Conservation (phyloP, 495 filamentous ascomycete genomes). For the Xylaria grammica region DNA sequence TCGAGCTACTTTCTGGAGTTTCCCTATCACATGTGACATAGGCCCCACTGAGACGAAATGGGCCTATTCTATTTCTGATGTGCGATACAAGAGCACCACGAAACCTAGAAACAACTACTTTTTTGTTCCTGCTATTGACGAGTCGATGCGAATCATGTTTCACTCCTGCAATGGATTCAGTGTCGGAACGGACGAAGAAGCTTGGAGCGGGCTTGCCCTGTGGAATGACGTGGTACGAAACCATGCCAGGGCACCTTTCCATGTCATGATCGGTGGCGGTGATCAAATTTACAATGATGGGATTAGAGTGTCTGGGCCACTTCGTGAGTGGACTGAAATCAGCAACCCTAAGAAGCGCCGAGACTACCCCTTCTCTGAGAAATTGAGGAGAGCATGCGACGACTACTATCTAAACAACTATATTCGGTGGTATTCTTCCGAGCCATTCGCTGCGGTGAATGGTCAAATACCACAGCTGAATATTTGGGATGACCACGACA, state of each 20-base stretch:
- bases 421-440: constrained; percentile 80
- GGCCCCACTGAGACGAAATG: constrained; percentile 59
- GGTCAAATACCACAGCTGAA: constrained; percentile 90
- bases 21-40: constrained; percentile 66
- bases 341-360: constrained; percentile 80
- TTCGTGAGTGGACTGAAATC: constrained; percentile 81
- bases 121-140: constrained; percentile 73
- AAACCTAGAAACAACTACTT: constrained; percentile 63
- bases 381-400: constrained; percentile 77
- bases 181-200: constrained; percentile 86
- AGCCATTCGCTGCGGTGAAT: constrained; percentile 84
- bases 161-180: constrained; percentile 97
- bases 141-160: constrained; percentile 96
- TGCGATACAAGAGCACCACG: constrained; percentile 50
- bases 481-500: constrained; percentile 94
- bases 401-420: constrained; percentile 92
- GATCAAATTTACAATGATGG: constrained; percentile 97
- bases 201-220: constrained; percentile 78
- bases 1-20: constrained; percentile 81
- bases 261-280: constrained; percentile 94
- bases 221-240: constrained; percentile 90
- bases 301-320: constrained; percentile 79
- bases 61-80: constrained; percentile 61
- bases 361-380: constrained; percentile 74
- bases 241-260: constrained; percentile 75